These are phyloP conservation scores for Poronia punctata DNA, from an alignment of 495 filamentous ascomycete genomes.

Conservation along the genomic window DNA sequence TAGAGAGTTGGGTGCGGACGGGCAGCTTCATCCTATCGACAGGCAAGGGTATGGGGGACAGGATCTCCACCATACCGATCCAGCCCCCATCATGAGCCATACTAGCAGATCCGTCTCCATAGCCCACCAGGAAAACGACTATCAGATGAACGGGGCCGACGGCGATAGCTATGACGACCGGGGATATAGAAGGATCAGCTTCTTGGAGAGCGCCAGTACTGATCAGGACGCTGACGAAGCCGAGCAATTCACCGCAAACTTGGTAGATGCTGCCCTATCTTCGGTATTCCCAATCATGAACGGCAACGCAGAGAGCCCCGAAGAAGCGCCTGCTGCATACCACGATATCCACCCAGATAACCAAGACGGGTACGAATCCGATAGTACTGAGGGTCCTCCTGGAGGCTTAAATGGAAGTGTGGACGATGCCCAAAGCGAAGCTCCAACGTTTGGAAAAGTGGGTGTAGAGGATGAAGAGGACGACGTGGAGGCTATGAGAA, in stretches of 20 bases:
- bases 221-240: background rate
- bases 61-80: no score
- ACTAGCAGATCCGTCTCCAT: no score
- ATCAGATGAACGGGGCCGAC: background rate
- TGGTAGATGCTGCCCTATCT: background rate
- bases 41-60: no score
- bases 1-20: no score
- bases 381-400: background rate
- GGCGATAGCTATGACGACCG: no score
- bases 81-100: no score
- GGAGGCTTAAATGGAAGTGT: background rate
- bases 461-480: constrained; percentile 2
- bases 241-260: background rate
- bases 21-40: no score
- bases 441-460: constrained; percentile 2
- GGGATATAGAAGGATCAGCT: background rate
- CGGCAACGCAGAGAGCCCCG: no score
- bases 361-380: background rate
- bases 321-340: no score
- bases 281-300: background rate
- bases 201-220: background rate
- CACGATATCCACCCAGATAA: background rate
- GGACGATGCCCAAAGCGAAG: constrained; percentile 4
- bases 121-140: no score
- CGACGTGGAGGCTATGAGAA: constrained; percentile 1